Evolutionary conservation across 495 filamentous ascomycete species (phyloP).

Genomic region (Penicillium cataractarum): DNA sequence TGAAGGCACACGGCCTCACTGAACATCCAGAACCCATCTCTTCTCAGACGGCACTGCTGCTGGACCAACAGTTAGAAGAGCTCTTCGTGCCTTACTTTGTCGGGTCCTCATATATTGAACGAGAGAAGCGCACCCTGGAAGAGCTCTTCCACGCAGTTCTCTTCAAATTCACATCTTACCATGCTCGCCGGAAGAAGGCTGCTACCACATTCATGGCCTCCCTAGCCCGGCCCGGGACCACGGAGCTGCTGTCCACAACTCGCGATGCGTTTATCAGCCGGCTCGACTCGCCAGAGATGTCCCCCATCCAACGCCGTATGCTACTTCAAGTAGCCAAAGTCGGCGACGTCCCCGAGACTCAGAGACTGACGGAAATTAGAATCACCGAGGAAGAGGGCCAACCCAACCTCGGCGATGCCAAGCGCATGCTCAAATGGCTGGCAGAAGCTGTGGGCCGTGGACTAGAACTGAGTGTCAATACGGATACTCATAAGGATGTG

Average conservation of each 20-base stretch:
- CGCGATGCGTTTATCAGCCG: conserved; percentile 79
- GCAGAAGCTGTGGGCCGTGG: conserved; percentile 94
- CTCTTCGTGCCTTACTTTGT: conserved; percentile 95
- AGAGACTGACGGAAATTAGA: conserved; percentile 71
- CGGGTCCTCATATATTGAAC: conserved; percentile 93
- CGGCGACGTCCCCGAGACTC: conserved; percentile 52
- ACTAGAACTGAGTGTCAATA: conserved; percentile 81
- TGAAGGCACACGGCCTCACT: conserved; percentile 92
- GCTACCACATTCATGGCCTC: conserved; percentile 88
- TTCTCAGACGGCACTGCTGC: conserved; percentile 76
- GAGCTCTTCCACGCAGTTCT: conserved; percentile 90
- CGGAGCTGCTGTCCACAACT: conserved; percentile 75
- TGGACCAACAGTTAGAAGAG: conserved; percentile 97
- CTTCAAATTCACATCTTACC: conserved; percentile 94
- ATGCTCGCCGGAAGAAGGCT: conserved; percentile 83
- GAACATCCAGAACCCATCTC: conserved; percentile 93
- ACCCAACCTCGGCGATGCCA: conserved; percentile 80
- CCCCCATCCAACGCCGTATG: conserved; percentile 80
- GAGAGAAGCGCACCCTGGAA: conserved; percentile 86
- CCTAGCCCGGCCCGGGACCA: conserved; percentile 77
- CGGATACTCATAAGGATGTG: conserved; percentile 93
- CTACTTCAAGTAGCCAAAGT: conserved; percentile 83
- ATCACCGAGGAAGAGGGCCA: conserved; percentile 86
- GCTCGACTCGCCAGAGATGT: conserved; percentile 82
- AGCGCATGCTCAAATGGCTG: conserved; percentile 97